Conservation (phyloP, 179 eudicot genomes). For the Kewa caespitosa region DNA sequence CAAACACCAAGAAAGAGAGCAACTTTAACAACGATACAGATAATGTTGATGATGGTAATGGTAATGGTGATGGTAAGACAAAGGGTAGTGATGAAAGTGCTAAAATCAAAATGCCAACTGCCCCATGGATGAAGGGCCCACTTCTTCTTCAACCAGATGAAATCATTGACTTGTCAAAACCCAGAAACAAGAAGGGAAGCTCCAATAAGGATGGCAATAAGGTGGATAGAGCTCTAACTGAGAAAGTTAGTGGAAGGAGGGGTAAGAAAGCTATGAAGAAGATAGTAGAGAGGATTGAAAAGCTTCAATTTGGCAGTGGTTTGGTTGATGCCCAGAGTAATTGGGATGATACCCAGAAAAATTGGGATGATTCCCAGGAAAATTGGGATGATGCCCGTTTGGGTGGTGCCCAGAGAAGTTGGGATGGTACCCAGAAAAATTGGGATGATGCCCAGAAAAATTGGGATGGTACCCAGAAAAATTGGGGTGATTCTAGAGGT, state of each 20-base stretch:
- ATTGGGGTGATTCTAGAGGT: slow-evolving; percentile 35
- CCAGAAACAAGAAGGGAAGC: slow-evolving; percentile 28
- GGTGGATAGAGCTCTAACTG: slow-evolving; percentile 45
- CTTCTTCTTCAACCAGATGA: slow-evolving; percentile 43
- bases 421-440: slow-evolving; percentile 25
- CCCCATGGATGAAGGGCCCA: slow-evolving; percentile 86
- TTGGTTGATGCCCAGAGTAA: slow-evolving; percentile 27
- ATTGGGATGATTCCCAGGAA: slow-evolving; percentile 31
- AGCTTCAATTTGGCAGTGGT: slow-evolving; percentile 30
- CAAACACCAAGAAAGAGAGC: slow-evolving; percentile 6
- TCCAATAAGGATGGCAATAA: slow-evolving; percentile 21
- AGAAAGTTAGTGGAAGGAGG: slow-evolving; percentile 72
- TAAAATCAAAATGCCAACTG: slow-evolving; percentile 60
- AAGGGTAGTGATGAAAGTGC: slow-evolving; percentile 7
- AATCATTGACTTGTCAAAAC: slow-evolving; percentile 44
- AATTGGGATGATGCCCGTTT: no score
- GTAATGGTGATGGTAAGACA: slow-evolving; percentile 5
- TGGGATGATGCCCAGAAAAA: slow-evolving; percentile 27
- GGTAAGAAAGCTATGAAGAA: slow-evolving; percentile 67
- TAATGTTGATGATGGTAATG: neutral
- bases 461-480: slow-evolving; percentile 29
- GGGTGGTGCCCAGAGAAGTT: slow-evolving; percentile 40
- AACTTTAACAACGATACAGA: neutral
- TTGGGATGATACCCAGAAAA: slow-evolving; percentile 30
- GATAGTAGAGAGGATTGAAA: slow-evolving; percentile 47